Percentiles rank a stretch among this genome's conserved stretches.
These are phyloP conservation scores for Austroboletus eburneus DNA, from an alignment of 768 basidiomycete genomes.

Conservation along the genomic window DNA sequence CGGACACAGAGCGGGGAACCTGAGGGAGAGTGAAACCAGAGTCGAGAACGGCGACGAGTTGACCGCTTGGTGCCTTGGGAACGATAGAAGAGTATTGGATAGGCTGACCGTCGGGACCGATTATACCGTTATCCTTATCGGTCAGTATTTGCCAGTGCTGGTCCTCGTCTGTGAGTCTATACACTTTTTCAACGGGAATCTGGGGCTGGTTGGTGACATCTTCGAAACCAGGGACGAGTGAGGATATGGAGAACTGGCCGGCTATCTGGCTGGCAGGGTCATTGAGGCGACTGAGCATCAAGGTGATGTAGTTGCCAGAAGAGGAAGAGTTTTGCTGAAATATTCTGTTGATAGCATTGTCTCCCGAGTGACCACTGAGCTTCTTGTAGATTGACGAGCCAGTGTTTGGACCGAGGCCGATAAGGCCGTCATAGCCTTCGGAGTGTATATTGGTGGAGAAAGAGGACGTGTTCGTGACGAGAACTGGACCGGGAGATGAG, in stretches of 20 bases:
- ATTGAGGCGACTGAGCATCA: slow-evolving; percentile 58
- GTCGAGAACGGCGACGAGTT: slow-evolving; percentile 70
- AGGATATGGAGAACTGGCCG: slow-evolving; percentile 68
- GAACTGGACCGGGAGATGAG: slow-evolving; percentile 39
- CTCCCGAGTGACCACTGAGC: slow-evolving; percentile 44
- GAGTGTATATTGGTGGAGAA: slow-evolving; percentile 58
- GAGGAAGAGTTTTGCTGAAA: slow-evolving; percentile 58
- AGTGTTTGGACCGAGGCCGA: slow-evolving; percentile 75
- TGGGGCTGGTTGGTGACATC: slow-evolving; percentile 60
- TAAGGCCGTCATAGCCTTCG: slow-evolving; percentile 65
- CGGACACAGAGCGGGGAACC: slow-evolving; percentile 68
- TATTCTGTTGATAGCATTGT: slow-evolving; percentile 60
- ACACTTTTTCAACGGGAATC: slow-evolving; percentile 62
- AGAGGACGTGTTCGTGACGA: slow-evolving; percentile 56
- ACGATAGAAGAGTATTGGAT: slow-evolving; percentile 64
- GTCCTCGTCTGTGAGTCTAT: slow-evolving; percentile 53
- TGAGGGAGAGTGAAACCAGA: slow-evolving; percentile 71
- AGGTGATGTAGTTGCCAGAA: slow-evolving; percentile 58
- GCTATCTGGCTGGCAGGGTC: slow-evolving; percentile 46
- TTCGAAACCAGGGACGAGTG: slow-evolving; percentile 58
- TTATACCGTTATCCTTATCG: slow-evolving; percentile 60
- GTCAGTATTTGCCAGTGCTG: slow-evolving; percentile 81
- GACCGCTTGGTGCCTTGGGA: slow-evolving; percentile 57
- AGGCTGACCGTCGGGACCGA: slow-evolving; percentile 69
- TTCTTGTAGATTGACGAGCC: slow-evolving; percentile 62